Evolutionary conservation across 805 yeast species (phyloP).

Genomic region (Wickerhamiella hasegawae): DNA sequence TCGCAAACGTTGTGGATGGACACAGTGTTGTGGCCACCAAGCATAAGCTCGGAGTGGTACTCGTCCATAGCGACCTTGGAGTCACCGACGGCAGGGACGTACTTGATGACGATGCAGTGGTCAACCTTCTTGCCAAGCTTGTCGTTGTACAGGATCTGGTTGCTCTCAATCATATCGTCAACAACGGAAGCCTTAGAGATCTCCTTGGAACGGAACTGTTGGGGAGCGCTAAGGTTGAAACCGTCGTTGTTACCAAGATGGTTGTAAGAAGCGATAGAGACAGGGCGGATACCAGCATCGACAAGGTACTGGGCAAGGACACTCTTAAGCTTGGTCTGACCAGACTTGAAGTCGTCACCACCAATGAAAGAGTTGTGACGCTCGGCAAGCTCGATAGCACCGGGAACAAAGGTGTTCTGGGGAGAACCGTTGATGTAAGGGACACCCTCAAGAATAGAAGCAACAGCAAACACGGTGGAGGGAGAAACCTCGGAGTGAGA

Average conservation of each 20-base stretch:
- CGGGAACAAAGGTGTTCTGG: slow-evolving; percentile 94
- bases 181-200: slow-evolving; percentile 85
- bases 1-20: slow-evolving; percentile 93
- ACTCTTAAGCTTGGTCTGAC: slow-evolving; percentile 93
- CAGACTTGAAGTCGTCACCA: slow-evolving; percentile 94
- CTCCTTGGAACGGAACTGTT: slow-evolving; percentile 90
- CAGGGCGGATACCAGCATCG: slow-evolving; percentile 93
- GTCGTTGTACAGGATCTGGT: slow-evolving; percentile 68
- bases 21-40: slow-evolving; percentile 93
- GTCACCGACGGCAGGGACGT: slow-evolving; percentile 88
- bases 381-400: slow-evolving; percentile 81
- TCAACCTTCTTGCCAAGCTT: slow-evolving; percentile 66
- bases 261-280: slow-evolving; percentile 88
- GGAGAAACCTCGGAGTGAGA: slow-evolving; percentile 81
- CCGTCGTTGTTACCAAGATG: slow-evolving; percentile 97
- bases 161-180: slow-evolving; percentile 84
- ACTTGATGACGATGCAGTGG: slow-evolving; percentile 90
- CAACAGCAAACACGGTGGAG: slow-evolving; percentile 87
- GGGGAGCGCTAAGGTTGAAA: slow-evolving; percentile 75
- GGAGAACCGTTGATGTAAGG: slow-evolving; percentile 96
- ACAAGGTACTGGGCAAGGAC: slow-evolving; percentile 90
- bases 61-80: slow-evolving; percentile 98
- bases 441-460: slow-evolving; percentile 71
- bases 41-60: slow-evolving; percentile 90
- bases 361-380: slow-evolving; percentile 62